Evolutionary conservation across 768 basidiomycete genomes (phyloP).

Genomic region (Collybia nuda): DNA sequence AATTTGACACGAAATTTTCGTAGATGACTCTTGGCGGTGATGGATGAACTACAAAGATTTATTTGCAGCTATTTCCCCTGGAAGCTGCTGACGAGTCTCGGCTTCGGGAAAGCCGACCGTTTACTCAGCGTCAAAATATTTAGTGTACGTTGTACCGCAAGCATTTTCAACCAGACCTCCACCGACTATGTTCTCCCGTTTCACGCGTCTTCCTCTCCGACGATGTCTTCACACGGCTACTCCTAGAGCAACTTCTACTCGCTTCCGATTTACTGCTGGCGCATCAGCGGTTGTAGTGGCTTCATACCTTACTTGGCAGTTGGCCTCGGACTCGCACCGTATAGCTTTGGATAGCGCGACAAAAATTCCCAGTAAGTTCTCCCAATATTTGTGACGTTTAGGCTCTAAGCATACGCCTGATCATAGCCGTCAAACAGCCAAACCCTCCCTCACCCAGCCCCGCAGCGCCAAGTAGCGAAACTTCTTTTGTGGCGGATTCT

Average conservation of each 20-base stretch:
- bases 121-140: conserved; percentile 10
- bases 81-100: conserved; percentile 5
- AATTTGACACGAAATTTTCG: no score
- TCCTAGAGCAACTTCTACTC: conserved; percentile 20
- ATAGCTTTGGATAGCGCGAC: conserved; percentile 48
- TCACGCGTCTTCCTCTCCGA: conserved; percentile 52
- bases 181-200: conserved; percentile 51
- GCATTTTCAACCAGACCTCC: neutral
- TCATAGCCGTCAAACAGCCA: conserved; percentile 12
- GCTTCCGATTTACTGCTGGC: conserved; percentile 36
- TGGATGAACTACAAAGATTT: neutral
- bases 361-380: conserved; percentile 22
- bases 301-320: conserved; percentile 49
- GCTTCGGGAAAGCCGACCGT: neutral
- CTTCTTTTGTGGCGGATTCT: neutral
- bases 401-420: neutral
- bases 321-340: conserved; percentile 36
- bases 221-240: conserved; percentile 49
- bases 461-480: conserved; percentile 4
- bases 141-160: neutral
- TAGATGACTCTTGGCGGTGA: no score
- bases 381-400: no score
- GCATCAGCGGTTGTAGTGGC: conserved; percentile 42
- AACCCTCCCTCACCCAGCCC: conserved; percentile 12
- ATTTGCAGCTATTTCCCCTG: conserved; percentile 6